Conservation (phyloP, 441 rosid species). For the Arabidopsis lyrata region DNA sequence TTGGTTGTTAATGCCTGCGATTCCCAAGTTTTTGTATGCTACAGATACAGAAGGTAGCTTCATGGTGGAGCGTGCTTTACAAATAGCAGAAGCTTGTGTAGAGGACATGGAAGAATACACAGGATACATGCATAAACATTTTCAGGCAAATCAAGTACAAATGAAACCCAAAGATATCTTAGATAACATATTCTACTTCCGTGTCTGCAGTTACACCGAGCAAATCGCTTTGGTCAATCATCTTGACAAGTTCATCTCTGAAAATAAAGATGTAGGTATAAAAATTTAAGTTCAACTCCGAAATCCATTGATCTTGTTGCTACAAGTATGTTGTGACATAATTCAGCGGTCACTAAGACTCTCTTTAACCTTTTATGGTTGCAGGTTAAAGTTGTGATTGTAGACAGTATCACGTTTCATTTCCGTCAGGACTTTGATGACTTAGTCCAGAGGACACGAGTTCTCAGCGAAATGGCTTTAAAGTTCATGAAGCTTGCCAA, state of each 20-base stretch:
- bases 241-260: conserved; percentile 80
- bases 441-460: conserved; percentile 76
- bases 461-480: conserved; percentile 77
- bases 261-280: conserved; percentile 76
- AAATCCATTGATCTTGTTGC: not conserved
- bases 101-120: conserved; percentile 70
- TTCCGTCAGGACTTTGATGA: conserved; percentile 96
- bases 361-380: conserved; percentile 21
- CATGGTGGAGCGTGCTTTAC: conserved; percentile 91
- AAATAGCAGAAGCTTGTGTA: conserved; percentile 80
- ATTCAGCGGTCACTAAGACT: not conserved
- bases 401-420: conserved; percentile 93
- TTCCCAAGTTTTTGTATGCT: not conserved
- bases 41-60: conserved; percentile 96
- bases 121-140: conserved; percentile 58
- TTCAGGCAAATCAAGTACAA: conserved; percentile 52
- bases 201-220: conserved; percentile 89
- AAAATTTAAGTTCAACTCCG: not conserved
- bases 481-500: conserved; percentile 93
- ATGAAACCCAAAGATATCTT: conserved; percentile 70
- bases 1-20: conserved; percentile 8
- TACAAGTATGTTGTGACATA: not conserved
- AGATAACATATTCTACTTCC: conserved; percentile 81
- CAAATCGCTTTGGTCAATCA: conserved; percentile 82
- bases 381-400: conserved; percentile 82